Evolutionary conservation across 2,329 filamentous ascomycete species (phyloP).

Genomic region (Pyrenophora graminea): DNA sequence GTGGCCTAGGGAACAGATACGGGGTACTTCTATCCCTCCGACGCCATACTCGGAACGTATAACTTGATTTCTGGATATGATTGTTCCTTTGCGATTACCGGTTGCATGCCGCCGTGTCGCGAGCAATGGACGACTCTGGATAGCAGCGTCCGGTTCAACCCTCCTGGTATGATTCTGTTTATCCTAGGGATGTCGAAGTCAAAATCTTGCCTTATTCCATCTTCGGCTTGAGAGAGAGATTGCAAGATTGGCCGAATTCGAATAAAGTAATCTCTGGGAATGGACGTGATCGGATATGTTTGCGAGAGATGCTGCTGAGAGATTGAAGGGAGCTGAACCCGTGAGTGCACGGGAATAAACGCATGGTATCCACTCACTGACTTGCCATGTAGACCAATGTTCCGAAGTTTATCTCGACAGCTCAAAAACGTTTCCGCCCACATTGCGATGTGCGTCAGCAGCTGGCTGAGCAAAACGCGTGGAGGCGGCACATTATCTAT

Average conservation of each 20-base stretch:
- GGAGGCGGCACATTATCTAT: conserved; percentile 2
- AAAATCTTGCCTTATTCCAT: not conserved
- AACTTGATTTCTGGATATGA: not conserved
- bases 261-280: not conserved
- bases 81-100: not conserved
- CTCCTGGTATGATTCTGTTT: no score
- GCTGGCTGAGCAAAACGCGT: conserved; percentile 1
- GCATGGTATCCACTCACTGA: not conserved
- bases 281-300: conserved; percentile 9
- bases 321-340: not conserved
- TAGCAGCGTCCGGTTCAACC: no score
- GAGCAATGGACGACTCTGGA: no score
- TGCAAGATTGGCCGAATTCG: not conserved
- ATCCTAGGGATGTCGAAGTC: not conserved
- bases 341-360: conserved; percentile 1
- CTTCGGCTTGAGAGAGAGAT: not conserved
- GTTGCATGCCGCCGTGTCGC: not conserved
- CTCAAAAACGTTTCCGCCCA: not conserved
- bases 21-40: not conserved
- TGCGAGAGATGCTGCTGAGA: conserved; percentile 6
- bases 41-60: conserved; percentile 6
- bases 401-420: not conserved
- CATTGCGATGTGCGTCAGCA: not conserved
- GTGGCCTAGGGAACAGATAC: conserved; percentile 36
- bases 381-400: not conserved